Evolutionary conservation across 768 basidiomycete genomes (phyloP), one percentile per base, ranked within the genome.

Genomic region (Macrolepiota albuminosa): DNA sequence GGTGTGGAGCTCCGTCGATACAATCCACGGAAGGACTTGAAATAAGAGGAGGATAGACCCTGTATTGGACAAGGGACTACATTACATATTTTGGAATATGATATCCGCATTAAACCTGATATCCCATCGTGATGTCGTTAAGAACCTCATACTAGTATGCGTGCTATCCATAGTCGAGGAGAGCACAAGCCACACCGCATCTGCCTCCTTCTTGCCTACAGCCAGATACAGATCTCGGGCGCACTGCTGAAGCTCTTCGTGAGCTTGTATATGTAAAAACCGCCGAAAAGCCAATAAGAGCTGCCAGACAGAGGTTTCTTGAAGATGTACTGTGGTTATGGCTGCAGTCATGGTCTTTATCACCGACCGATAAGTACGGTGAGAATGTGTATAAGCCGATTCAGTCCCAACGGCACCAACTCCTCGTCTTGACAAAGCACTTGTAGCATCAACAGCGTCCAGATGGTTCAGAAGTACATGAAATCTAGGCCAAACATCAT

Each of bases 401-500:
- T 85, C 84, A 6, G 85, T 83, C 9, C 87, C 84, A 14, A 86
- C 76, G 2, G 72, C 76, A 13, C 77, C 79, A 6, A 61, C 64
- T 11, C 78, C 81, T 4, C 86, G 78, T 47, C 84, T 80, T 31
- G 84, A 74, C 43, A 96, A 75, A 0, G 94, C 92, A 54, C 74
- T 92, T 18, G 76, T 73, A 43, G 78, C 69, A 64, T 96, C 93
- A 9, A 80, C 84, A n/a, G 70, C 71, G 57, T 86, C 83, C 24
- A 94, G 78, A 21, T 74, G 77, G 2, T 70, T 71, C 42, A 98
- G 73, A 59, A 97, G 78, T 9, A 63, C 67, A 42, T 74, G 77
- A 69, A 96, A 91, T 45, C 81, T 84, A 1, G 96, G 96, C 95
- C 96, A 98, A 21, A 94, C 82, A 63, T 98, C 91, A 64, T 97